Percentiles rank a stretch among this genome's conserved stretches.
Evolutionary conservation across 352 stramenopile genomes (phyloP).

Genomic region (Pythium scleroteichum): DNA sequence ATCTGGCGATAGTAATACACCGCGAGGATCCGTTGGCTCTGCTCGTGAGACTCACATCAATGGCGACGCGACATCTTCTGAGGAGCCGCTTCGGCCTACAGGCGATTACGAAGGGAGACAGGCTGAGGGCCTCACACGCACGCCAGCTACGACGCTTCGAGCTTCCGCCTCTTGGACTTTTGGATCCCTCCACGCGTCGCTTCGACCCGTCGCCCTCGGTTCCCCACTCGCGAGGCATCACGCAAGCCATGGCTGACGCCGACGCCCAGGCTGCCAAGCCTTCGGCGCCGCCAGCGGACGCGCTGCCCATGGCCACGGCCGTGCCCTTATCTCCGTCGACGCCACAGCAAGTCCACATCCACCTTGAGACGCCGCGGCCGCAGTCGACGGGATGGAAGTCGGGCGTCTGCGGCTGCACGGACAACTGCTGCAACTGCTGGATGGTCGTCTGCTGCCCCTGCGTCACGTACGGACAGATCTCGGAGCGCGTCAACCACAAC

Average conservation of each 20-base stretch:
- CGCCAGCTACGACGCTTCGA: too few species aligned
- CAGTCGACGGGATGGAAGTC: constrained; percentile 9
- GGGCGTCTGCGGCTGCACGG: constrained; percentile 18
- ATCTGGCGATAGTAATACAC: too few species aligned
- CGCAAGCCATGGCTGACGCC: neutral
- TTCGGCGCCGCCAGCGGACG: neutral
- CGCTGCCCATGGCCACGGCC: constrained; percentile 4
- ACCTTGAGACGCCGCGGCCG: constrained; percentile 1
- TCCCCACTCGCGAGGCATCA: too few species aligned
- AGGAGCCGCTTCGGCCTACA: too few species aligned
- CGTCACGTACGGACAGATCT: constrained; percentile 22
- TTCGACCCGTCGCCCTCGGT: too few species aligned
- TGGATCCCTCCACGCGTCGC: too few species aligned
- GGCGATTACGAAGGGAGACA: too few species aligned
- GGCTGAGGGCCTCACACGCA: too few species aligned
- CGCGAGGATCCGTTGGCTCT: too few species aligned
- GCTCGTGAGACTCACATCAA: too few species aligned
- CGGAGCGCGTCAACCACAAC: constrained; percentile 17
- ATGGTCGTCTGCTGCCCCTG: constrained; percentile 23
- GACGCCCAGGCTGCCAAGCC: neutral
- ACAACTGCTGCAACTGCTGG: constrained; percentile 23
- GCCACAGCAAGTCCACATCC: constrained; percentile 9
- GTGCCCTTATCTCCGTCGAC: constrained; percentile 2
- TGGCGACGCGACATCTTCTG: too few species aligned
- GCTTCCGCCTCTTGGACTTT: too few species aligned